Evolutionary conservation across 2,329 filamentous ascomycete genomes (phyloP).

Genomic region (Epichloe sp.): DNA sequence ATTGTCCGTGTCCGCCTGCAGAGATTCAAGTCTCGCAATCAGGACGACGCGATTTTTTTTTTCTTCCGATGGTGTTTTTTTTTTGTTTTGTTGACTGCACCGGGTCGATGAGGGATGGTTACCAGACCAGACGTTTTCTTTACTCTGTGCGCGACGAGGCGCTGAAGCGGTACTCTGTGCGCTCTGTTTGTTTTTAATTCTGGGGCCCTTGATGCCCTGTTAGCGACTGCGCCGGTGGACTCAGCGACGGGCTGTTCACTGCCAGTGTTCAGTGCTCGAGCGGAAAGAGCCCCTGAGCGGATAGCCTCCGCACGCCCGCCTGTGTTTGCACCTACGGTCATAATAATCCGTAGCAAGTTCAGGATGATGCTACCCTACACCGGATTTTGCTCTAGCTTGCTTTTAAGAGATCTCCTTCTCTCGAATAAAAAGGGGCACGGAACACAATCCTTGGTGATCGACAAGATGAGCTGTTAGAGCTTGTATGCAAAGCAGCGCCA

Average conservation of each 20-base stretch:
- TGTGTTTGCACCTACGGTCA: background rate
- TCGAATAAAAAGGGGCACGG: too few relatives aligned
- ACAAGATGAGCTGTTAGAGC: too few relatives aligned
- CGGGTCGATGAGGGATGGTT: background rate
- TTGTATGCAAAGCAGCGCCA: too few relatives aligned
- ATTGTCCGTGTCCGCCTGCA: constrained; percentile 20
- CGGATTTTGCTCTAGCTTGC: too few relatives aligned
- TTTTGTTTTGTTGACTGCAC: background rate
- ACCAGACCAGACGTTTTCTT: background rate
- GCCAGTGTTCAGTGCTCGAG: background rate
- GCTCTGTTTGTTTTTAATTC: background rate
- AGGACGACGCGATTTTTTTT: constrained; percentile 2
- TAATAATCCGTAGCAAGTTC: too few relatives aligned
- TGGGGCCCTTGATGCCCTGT: background rate
- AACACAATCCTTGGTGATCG: too few relatives aligned
- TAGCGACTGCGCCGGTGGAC: background rate
- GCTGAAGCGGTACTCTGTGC: background rate
- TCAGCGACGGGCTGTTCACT: background rate
- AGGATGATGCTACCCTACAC: too few relatives aligned
- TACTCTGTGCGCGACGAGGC: background rate
- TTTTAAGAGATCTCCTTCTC: too few relatives aligned
- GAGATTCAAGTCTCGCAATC: constrained; percentile 3
- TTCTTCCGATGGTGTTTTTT: background rate
- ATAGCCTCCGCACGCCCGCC: background rate
- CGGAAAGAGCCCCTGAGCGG: background rate